These are phyloP conservation scores for Euphorbia pulcherrima DNA, from an alignment of 345 rosid species.

Conservation along the genomic window DNA sequence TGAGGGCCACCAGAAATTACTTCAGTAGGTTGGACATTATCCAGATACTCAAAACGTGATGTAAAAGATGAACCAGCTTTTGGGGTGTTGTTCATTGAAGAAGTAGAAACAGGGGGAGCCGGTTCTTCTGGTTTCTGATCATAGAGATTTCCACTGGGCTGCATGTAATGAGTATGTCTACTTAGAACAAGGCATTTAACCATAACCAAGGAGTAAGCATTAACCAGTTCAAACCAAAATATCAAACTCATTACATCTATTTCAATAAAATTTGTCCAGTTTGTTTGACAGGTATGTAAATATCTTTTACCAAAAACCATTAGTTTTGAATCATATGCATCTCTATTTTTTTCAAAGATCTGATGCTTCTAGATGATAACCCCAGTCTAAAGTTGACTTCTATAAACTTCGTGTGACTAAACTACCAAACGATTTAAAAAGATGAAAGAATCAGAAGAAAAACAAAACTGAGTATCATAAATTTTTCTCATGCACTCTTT, in stretches of 20 bases:
- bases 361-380: background rate
- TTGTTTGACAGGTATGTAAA: background rate
- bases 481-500: no score
- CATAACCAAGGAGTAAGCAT: background rate
- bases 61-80: conserved; percentile 51
- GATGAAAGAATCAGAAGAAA: no score
- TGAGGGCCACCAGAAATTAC: conserved; percentile 54
- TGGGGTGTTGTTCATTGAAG: conserved; percentile 44
- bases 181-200: background rate
- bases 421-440: no score
- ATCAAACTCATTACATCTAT: background rate
- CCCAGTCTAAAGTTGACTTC: background rate
- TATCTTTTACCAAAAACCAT: background rate
- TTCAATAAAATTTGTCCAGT: no score
- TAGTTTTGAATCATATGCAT: background rate
- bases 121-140: conserved; percentile 98
- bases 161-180: conserved; percentile 23
- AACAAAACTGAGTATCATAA: no score
- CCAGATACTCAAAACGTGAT: conserved; percentile 94
- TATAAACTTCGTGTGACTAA: background rate
- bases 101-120: conserved; percentile 42
- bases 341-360: background rate
- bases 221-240: background rate
- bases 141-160: conserved; percentile 82
- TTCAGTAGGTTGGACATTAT: conserved; percentile 53